Evolutionary conservation across 2,329 filamentous ascomycete species (phyloP).

Genomic region (Paecilomyces fulvus): DNA sequence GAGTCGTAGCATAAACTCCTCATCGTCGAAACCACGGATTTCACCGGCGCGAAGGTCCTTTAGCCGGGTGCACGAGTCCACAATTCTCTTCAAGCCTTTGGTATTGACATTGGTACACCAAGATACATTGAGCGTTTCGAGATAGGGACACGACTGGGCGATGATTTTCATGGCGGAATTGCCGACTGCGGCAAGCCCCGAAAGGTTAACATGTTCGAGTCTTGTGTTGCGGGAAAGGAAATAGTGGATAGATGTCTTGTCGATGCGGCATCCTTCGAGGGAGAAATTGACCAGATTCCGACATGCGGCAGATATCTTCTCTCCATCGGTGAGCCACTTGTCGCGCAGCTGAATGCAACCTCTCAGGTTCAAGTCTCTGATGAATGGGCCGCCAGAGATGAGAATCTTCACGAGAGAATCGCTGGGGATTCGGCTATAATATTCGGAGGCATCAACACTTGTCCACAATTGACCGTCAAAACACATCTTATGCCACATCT

Average conservation of each 20-base stretch:
- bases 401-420: conserved; percentile 80
- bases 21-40: conserved; percentile 67
- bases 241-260: conserved; percentile 68
- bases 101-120: conserved; percentile 88
- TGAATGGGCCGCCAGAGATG: conserved; percentile 74
- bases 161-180: conserved; percentile 84
- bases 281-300: conserved; percentile 80
- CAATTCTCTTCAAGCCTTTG: conserved; percentile 61
- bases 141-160: conserved; percentile 65
- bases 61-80: conserved; percentile 64
- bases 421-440: conserved; percentile 79
- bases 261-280: conserved; percentile 81
- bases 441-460: conserved; percentile 72
- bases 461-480: conserved; percentile 95
- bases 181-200: conserved; percentile 64
- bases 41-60: conserved; percentile 76
- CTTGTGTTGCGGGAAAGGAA: conserved; percentile 69
- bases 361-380: conserved; percentile 80
- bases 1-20: conserved; percentile 62
- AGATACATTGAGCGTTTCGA: conserved; percentile 82
- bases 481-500: conserved; percentile 70
- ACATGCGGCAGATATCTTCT: conserved; percentile 66
- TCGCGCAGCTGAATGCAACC: conserved; percentile 86
- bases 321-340: conserved; percentile 64
- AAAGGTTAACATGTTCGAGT: conserved; percentile 77